Evolutionary conservation across 306 rosid species (phyloP), one percentile per base, ranked within the genome.

Genomic region (Quercus rubra): DNA sequence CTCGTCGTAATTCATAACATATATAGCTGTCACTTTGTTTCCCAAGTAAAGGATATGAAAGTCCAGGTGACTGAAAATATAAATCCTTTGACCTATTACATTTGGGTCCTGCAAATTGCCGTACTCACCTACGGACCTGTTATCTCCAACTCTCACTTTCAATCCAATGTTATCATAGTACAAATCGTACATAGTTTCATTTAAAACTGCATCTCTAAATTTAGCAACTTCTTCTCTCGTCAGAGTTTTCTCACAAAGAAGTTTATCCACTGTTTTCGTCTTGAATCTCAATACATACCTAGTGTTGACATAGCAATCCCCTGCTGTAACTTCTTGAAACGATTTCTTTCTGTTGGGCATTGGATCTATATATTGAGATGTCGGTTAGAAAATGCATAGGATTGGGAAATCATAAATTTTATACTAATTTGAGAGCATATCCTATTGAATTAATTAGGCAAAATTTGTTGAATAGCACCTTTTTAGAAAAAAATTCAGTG

Each of bases 261-360:
- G 18, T 43, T 58, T 69, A 2, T 49, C 52, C 1, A 3, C 2
- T 0, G 14, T 55, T n/a, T 71, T 54, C 28, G 68, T 33, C 75
- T n/a, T 46, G 71, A 80, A 68, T 19, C 56, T 74, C 70, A 80
- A 46, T 52, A 75, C 73, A 70, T 81, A 80, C 14, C 28, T 43
- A 28, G 84, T 80, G 71, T 75, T 80, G 21, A 71, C 46, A 17
- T 57, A 57, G 56, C 84, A 81, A 3, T 38, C 84, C 35, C 76
- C 80, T 41, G 80, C 70, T 14, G 75, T 18, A 46, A 75, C 13
- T 19, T 81, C 77, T 27, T 49, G 25, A 12, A 81, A 3, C 10
- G 49, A 46, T 75, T 23, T 81, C 49, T 71, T 75, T 55, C 30
- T 80, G 5, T 63, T 46, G n/a, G 1, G 28, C 43, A 71, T 23